Evolutionary conservation across 1,284 basidiomycete species (phyloP), one percentile per base, ranked within the genome.

Genomic region (Apiotrichum mycotoxinovorans): DNA sequence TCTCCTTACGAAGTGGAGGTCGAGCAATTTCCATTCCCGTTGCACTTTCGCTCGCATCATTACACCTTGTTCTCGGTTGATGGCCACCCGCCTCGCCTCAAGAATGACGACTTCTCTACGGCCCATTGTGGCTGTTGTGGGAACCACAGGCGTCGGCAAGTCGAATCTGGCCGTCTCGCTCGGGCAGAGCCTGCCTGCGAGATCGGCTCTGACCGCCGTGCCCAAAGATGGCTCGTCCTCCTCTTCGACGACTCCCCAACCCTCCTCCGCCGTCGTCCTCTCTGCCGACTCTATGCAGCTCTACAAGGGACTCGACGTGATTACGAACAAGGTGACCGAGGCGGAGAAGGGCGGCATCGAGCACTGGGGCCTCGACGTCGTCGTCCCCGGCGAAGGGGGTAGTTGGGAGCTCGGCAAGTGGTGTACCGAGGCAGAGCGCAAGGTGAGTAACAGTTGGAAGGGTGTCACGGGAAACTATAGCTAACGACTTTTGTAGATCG

Each of bases 251-350:
- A 0, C 40, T 22, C 10, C 45, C 15, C n/a, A 23, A 15, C 18
- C 43, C 5, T 22, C 18, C 11, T 30, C 30, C 40, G 45, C 54
- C 3, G 51, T 67, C 1, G 83, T 98, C 64, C 87, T 98, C 71
- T 97, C 96, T 66, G 90, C 93, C 11, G 96, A 98, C 77, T 87
- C 95, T 12, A 98, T 99, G 94, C 96, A 99, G 77, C 87, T 94
- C 17, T 98, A 98, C 75, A 80, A 81, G n/a, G 94, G 95, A 0
- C 82, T 98, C 68, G 89, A 98, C 73, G 81, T 96, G 52, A 88
- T 98, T 67, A 98, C 96, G 22, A 98, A 98, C 78, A 98, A 99
- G 78, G 84, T 94, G 11, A 86, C 91, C 0, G 62, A 78, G 17
- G 78, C 81, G 30, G 93, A 98, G 75, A 86, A 83, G 75, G 80